Conservation (phyloP, 2,329 filamentous ascomycete species). For the Sarocladium strictum region DNA sequence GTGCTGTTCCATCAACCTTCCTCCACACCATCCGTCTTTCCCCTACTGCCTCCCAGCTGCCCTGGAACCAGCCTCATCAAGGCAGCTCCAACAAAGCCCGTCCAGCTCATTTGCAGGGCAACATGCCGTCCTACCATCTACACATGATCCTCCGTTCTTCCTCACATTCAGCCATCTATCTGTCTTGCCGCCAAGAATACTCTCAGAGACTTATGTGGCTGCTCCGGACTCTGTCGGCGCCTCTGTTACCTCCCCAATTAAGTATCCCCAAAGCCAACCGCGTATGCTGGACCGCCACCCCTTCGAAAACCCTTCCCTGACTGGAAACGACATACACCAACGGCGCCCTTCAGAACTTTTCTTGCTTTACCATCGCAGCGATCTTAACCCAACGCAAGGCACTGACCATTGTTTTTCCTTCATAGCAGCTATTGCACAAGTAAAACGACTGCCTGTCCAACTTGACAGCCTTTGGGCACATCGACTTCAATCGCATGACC, state of each 20-base stretch:
- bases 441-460: not conserved
- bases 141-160: too few relatives aligned
- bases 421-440: not conserved
- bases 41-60: too few relatives aligned
- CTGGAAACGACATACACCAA: not conserved
- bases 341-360: not conserved
- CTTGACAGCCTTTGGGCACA: not conserved
- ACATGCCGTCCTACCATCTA: not conserved
- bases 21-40: too few relatives aligned
- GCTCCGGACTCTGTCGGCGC: not conserved
- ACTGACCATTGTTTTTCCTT: not conserved
- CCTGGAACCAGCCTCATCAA: too few relatives aligned
- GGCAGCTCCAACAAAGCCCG: too few relatives aligned
- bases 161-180: not conserved
- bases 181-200: not conserved
- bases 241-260: slow-evolving; percentile 5
- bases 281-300: not conserved
- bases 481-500: not conserved
- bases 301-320: slow-evolving; percentile 4
- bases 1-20: not conserved
- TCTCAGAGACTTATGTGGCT: not conserved
- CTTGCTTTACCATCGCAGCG: not conserved
- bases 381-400: not conserved
- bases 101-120: too few relatives aligned
- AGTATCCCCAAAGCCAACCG: not conserved